Conservation (phyloP, 495 filamentous ascomycete species). For the Podospora conica region DNA sequence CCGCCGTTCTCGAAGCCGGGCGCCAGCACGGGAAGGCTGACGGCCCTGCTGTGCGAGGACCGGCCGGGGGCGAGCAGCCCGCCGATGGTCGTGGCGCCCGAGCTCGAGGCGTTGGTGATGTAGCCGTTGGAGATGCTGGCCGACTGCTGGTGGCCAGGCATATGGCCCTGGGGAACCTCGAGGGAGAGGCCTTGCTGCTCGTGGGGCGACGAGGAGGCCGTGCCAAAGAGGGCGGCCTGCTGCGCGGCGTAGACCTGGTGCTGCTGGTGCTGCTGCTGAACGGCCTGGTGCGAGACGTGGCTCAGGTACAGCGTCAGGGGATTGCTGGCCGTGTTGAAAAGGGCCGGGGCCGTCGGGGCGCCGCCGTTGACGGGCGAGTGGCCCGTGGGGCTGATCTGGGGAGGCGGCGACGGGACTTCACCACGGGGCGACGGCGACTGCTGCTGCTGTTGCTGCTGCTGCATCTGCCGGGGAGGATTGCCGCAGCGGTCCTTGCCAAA, state of each 20-base stretch:
- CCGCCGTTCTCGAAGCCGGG: conserved; percentile 47
- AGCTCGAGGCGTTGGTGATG: conserved; percentile 42
- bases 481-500: conserved; percentile 98
- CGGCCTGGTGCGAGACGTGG: conserved; percentile 74
- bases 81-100: conserved; percentile 61
- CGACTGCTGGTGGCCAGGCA: conserved; percentile 53
- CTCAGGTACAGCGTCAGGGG: conserved; percentile 91
- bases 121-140: conserved; percentile 58
- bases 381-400: conserved; percentile 51
- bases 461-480: conserved; percentile 83
- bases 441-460: conserved; percentile 62
- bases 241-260: conserved; percentile 55
- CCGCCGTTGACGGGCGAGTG: conserved; percentile 41
- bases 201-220: conserved; percentile 50
- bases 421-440: conserved; percentile 42
- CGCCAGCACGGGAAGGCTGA: conserved; percentile 67
- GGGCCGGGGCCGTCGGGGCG: conserved; percentile 42
- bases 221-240: conserved; percentile 56
- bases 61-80: conserved; percentile 72
- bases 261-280: conserved; percentile 67
- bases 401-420: conserved; percentile 65
- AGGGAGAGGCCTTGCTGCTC: conserved; percentile 34
- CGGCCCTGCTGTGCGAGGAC: conserved; percentile 73
- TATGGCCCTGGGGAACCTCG: conserved; percentile 51
- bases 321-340: conserved; percentile 80